Evolutionary conservation across 2,329 filamentous ascomycete genomes (phyloP).

Genomic region (Cercospora sp.): DNA sequence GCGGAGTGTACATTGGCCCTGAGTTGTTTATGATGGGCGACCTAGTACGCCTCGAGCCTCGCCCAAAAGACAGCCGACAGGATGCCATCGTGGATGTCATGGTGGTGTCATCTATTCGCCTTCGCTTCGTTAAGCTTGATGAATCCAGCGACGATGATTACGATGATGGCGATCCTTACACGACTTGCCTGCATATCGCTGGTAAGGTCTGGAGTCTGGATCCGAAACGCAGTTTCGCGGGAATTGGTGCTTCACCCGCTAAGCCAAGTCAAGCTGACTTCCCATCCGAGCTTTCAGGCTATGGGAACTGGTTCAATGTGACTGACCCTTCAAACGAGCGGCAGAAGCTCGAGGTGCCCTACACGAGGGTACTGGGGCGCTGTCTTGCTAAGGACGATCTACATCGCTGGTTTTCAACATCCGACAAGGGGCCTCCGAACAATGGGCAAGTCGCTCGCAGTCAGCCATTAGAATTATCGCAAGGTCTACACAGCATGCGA

Average conservation of each 20-base stretch:
- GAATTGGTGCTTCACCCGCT: constrained; percentile 33
- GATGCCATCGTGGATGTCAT: constrained; percentile 52
- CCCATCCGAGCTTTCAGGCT: constrained; percentile 37
- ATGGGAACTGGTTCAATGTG: constrained; percentile 55
- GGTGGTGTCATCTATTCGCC: constrained; percentile 54
- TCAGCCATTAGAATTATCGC: constrained; percentile 20
- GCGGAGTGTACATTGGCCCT: constrained; percentile 57
- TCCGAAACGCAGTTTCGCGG: constrained; percentile 34
- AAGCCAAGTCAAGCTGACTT: constrained; percentile 19
- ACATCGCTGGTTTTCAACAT: constrained; percentile 42
- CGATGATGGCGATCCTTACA: constrained; percentile 45
- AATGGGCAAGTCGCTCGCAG: constrained; percentile 3
- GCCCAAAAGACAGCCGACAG: constrained; percentile 21
- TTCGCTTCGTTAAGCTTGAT: constrained; percentile 53
- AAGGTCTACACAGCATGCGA: constrained; percentile 49
- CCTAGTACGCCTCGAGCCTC: constrained; percentile 50
- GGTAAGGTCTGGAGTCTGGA: constrained; percentile 53
- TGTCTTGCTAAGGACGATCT: constrained; percentile 55
- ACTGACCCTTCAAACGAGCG: constrained; percentile 45
- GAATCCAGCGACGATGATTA: constrained; percentile 48
- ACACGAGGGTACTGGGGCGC: constrained; percentile 55
- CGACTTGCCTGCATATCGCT: constrained; percentile 49
- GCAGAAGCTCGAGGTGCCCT: constrained; percentile 47
- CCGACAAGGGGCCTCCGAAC: neutral
- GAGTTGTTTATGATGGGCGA: constrained; percentile 59